Evolutionary conservation across 768 basidiomycete genomes (phyloP).

Genomic region (Fistulinella prunicolor): DNA sequence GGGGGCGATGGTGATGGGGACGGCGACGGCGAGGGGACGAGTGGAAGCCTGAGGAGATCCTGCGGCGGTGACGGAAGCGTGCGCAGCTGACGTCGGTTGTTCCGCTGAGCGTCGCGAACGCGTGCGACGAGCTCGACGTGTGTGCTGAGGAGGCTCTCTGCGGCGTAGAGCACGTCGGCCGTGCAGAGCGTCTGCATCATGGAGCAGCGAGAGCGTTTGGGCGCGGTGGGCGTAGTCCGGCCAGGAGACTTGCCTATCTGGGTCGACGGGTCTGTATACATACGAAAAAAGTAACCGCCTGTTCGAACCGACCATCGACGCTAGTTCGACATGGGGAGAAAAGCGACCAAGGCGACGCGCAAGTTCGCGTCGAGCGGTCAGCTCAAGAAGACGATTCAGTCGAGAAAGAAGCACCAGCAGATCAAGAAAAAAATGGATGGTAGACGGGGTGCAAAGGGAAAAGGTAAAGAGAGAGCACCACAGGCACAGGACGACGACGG

Average conservation of each 20-base stretch:
- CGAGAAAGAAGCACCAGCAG: constrained; percentile 78
- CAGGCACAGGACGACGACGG: constrained; percentile 31
- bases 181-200: constrained; percentile 26
- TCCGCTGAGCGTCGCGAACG: constrained; percentile 54
- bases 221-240: too few relatives aligned
- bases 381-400: constrained; percentile 82
- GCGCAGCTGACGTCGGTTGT: constrained; percentile 55
- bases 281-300: too few relatives aligned
- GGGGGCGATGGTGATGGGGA: constrained; percentile 50
- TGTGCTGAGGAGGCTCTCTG: constrained; percentile 60
- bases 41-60: constrained; percentile 53
- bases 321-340: constrained; percentile 41
- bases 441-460: constrained; percentile 48
- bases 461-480: constrained; percentile 27
- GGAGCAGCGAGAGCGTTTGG: too few relatives aligned
- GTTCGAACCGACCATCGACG: too few relatives aligned
- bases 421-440: constrained; percentile 67
- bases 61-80: constrained; percentile 52
- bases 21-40: constrained; percentile 55
- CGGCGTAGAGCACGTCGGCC: constrained; percentile 53
- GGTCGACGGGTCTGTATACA: too few relatives aligned
- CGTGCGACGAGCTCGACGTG: constrained; percentile 59
- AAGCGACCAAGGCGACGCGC: constrained; percentile 64
- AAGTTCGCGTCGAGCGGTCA: constrained; percentile 89
- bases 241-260: constrained; percentile 20